Conservation (phyloP, 2,329 filamentous ascomycete genomes). For the Trematosphaeria pertusa region DNA sequence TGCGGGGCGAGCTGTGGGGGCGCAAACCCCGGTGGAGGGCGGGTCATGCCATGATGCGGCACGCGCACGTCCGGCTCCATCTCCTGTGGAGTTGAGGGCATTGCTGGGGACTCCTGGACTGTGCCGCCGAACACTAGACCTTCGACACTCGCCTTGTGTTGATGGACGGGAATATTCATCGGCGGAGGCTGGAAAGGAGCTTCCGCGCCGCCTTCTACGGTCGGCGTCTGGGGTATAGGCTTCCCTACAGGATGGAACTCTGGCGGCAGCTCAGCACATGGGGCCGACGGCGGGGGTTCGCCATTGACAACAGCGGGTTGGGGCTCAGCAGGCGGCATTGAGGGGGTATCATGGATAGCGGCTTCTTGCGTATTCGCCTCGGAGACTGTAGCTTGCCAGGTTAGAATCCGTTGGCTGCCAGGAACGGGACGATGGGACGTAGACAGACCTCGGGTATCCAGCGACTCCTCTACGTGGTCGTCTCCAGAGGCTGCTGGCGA, state of each 20-base stretch:
- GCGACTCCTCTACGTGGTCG: slow-evolving; percentile 20
- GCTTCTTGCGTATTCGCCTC: background rate
- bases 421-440: background rate
- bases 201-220: slow-evolving; percentile 23
- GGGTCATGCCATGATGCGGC: slow-evolving; percentile 30
- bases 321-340: slow-evolving; percentile 11
- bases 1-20: slow-evolving; percentile 37
- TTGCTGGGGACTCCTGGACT: slow-evolving; percentile 43
- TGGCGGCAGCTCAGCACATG: slow-evolving; percentile 42
- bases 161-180: slow-evolving; percentile 24
- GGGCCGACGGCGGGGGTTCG: slow-evolving; percentile 26
- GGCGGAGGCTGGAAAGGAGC: slow-evolving; percentile 13
- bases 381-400: slow-evolving; percentile 2
- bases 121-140: slow-evolving; percentile 50
- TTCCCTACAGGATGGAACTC: slow-evolving; percentile 45
- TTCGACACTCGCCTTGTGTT: slow-evolving; percentile 34
- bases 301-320: slow-evolving; percentile 22
- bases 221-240: slow-evolving; percentile 28
- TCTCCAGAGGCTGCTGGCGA: slow-evolving; percentile 24
- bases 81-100: slow-evolving; percentile 48
- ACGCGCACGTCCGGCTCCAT: slow-evolving; percentile 22
- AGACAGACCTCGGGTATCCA: slow-evolving; percentile 29
- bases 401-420: slow-evolving; percentile 7
- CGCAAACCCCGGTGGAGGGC: slow-evolving; percentile 42
- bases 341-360: background rate